Base-by-base conservation (phyloP, 805 yeast genomes). In the Candida odintsovae region DNA sequence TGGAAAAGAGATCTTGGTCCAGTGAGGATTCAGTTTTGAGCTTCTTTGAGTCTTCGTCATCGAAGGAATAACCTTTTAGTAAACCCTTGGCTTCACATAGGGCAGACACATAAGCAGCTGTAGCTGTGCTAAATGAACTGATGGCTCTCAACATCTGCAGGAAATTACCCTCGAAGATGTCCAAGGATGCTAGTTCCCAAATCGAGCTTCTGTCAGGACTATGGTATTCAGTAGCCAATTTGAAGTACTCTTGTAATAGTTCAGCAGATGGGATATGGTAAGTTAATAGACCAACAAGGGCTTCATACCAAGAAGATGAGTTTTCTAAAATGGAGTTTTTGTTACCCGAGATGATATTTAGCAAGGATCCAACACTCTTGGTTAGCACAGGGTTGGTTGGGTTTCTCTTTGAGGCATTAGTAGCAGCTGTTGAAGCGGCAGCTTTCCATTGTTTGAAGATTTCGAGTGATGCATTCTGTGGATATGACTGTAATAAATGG, bases 261-360 rank as follows among this genome's bases (percentile, higher is more conserved):
- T 70, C 68, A 11, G 58, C 44, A 5, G 79, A 71, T 55, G 80
- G 89, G 64, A 84, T 72, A 56, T 81, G 82, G 57, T 69, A 86
- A 35, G 82, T 64, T 10, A 79, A 59, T n/a, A 81, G 69, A 8
- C 79, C 78, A 36, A 73, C 66, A 36, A 78, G 71, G 13, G 81
- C 70, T 57, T 86, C 94, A 58, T 81, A 84, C 95, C 95, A 86
- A 0, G 77, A 64, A 7, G 69, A 67, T 15, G 86, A 74, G 54
- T 68, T 70, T 15, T 69, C 67, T 4, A 78, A 59, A 20, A 83
- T 83, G 3, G 80, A 69, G 35, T 57, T 53, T 42, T 68, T 64
- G 41, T 68, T 61, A 18, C 76, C 76, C 28, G 71, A 57, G 0
- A 71, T 46, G 18, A 72, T 50, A 15, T 57, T 47, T 22, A 72